Conservation (phyloP, 2,329 filamentous ascomycete genomes). For the Botrytis squamosa region DNA sequence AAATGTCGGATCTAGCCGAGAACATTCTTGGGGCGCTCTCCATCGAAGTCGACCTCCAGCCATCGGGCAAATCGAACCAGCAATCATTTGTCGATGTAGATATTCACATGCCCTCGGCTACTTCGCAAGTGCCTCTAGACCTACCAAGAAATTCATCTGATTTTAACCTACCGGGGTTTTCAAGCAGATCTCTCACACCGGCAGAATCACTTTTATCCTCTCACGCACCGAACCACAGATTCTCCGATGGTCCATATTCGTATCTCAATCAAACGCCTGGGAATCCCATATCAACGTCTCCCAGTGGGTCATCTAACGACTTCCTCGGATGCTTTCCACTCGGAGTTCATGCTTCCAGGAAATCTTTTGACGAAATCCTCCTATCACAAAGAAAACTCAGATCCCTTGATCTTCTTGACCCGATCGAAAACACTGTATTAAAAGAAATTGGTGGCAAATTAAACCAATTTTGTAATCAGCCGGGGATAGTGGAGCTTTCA, state of each 20-base stretch:
- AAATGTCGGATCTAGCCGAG: not conserved
- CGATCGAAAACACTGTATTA: slow-evolving; percentile 11
- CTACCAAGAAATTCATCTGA: not conserved
- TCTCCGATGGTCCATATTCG: slow-evolving; percentile 20
- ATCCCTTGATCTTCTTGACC: slow-evolving; percentile 20
- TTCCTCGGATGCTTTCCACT: slow-evolving; percentile 48
- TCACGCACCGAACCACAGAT: not conserved
- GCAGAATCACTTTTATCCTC: slow-evolving; percentile 9
- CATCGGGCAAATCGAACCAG: not conserved
- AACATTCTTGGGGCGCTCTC: slow-evolving; percentile 16
- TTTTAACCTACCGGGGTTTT: not conserved
- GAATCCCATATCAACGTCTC: slow-evolving; percentile 42
- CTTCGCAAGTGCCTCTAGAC: not conserved
- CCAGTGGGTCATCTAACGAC: slow-evolving; percentile 41
- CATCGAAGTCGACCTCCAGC: slow-evolving; percentile 13
- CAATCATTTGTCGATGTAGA: not conserved
- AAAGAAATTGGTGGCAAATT: slow-evolving; percentile 14
- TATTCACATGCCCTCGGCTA: not conserved
- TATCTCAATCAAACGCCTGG: slow-evolving; percentile 2
- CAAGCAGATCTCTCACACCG: slow-evolving; percentile 16
- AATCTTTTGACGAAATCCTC: slow-evolving; percentile 47
- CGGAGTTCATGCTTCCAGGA: slow-evolving; percentile 43
- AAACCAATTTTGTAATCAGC: not conserved
- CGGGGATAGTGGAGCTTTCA: slow-evolving; percentile 33
- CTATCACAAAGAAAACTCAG: slow-evolving; percentile 42